phyloP scores from a whole-genome alignment of 352 stramenopile genomes.

The Pythium dissimile region DNA sequence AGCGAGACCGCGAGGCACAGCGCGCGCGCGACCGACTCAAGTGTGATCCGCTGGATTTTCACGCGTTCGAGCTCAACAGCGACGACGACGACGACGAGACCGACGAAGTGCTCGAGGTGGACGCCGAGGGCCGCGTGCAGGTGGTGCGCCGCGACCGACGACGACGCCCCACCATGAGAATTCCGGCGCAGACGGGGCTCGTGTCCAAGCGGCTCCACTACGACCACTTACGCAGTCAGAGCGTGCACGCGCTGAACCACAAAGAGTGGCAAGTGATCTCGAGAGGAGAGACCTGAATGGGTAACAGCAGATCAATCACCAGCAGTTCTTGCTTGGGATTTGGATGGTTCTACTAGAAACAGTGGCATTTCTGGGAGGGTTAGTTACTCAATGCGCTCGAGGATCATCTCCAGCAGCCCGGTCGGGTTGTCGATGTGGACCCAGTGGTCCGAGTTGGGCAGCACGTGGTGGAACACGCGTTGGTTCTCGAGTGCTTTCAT shows the following conservation, averaged over 20 bases:
- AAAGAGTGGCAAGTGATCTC: conserved; percentile 52
- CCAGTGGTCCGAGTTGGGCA: conserved; percentile 77
- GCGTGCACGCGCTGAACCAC: conserved; percentile 46
- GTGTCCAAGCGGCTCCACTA: conserved; percentile 62
- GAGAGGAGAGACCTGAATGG: too few relatives aligned
- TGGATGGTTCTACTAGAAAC: too few relatives aligned
- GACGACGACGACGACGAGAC: conserved; percentile 48
- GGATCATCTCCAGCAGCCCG: conserved; percentile 67
- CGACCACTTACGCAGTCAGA: conserved; percentile 46
- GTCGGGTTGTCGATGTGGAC: conserved; percentile 82
- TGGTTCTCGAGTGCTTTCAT: conserved; percentile 43
- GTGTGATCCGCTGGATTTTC: conserved; percentile 49
- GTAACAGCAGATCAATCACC: background rate
- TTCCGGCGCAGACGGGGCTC: conserved; percentile 41
- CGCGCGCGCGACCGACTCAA: conserved; percentile 22
- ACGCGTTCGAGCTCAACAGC: conserved; percentile 48
- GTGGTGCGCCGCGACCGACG: conserved; percentile 29
- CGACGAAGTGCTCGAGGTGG: conserved; percentile 39
- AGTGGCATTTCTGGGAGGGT: too few relatives aligned
- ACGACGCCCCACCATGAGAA: conserved; percentile 19
- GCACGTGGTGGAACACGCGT: conserved; percentile 61
- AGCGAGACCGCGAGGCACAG: conserved; percentile 24
- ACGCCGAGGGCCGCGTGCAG: conserved; percentile 34
- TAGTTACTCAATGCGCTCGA: conserved; percentile 19
- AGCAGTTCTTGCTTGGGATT: background rate